Evolutionary conservation across 1,139 yeast genomes (phyloP).

Genomic region (Eremothecium cymbalariae): DNA sequence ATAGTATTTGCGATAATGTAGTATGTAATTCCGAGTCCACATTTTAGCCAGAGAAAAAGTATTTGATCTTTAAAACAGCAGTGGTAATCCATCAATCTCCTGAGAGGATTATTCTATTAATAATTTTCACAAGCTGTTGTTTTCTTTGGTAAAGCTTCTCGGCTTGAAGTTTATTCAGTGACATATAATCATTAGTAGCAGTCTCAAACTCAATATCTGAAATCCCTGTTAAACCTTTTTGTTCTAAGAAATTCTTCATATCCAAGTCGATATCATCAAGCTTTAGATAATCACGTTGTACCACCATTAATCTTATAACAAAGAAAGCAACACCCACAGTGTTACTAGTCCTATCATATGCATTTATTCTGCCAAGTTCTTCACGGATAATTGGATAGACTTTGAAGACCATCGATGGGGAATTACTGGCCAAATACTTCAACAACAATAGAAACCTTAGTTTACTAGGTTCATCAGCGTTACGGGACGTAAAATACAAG

Average conservation of each 20-base stretch:
- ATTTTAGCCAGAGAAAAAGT: too few relatives aligned
- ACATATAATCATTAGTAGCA: conserved; percentile 11
- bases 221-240: conserved; percentile 31
- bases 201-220: conserved; percentile 23
- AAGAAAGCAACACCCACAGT: conserved; percentile 30
- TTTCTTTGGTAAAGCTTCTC: conserved; percentile 20
- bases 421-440: conserved; percentile 36
- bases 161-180: conserved; percentile 14
- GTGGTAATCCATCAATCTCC: too few relatives aligned
- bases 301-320: conserved; percentile 30
- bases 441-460: conserved; percentile 47
- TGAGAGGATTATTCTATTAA: conserved; percentile 19
- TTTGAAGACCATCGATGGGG: conserved; percentile 37
- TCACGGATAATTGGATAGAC: conserved; percentile 41
- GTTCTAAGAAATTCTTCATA: conserved; percentile 22
- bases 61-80: too few relatives aligned
- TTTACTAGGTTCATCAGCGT: conserved; percentile 46
- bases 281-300: conserved; percentile 29
- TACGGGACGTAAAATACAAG: conserved; percentile 42
- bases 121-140: conserved; percentile 19
- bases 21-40: too few relatives aligned
- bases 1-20: too few relatives aligned
- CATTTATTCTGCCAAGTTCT: conserved; percentile 36
- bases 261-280: conserved; percentile 16
- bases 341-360: conserved; percentile 17